Evolutionary conservation across 1,284 basidiomycete genomes (phyloP).

Genomic region (Prillingera fragicola): DNA sequence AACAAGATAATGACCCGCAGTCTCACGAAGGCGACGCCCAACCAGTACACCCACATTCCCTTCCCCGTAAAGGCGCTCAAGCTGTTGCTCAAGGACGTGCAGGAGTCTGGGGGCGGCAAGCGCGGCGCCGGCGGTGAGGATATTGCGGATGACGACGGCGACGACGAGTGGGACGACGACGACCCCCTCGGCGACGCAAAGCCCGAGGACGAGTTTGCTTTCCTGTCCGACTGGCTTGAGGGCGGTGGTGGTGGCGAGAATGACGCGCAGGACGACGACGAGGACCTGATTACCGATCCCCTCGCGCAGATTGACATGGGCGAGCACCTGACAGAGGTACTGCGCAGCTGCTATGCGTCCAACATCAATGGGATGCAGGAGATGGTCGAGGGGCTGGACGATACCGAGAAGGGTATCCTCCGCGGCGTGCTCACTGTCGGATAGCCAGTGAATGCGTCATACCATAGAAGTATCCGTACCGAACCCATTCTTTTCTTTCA

Average conservation of each 20-base stretch:
- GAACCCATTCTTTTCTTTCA: not conserved
- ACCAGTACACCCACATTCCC: constrained; percentile 74
- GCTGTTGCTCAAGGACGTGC: constrained; percentile 75
- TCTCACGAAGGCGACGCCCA: constrained; percentile 72
- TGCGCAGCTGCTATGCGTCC: constrained; percentile 62
- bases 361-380: constrained; percentile 63
- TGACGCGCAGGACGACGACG: constrained; percentile 74
- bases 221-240: constrained; percentile 52
- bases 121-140: constrained; percentile 56
- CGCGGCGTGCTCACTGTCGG: constrained; percentile 53
- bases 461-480: constrained; percentile 1
- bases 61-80: constrained; percentile 92
- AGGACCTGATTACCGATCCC: constrained; percentile 79
- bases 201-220: constrained; percentile 49
- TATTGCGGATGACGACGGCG: constrained; percentile 65
- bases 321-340: constrained; percentile 48
- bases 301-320: constrained; percentile 83
- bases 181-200: constrained; percentile 50
- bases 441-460: not conserved
- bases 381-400: constrained; percentile 60
- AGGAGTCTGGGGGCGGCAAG: constrained; percentile 59
- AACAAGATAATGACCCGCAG: constrained; percentile 94
- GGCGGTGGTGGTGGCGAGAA: constrained; percentile 64
- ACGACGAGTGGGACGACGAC: constrained; percentile 84
- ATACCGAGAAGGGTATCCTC: constrained; percentile 65